These are phyloP conservation scores for Globisporangium viniferum DNA, from an alignment of 352 stramenopile species.

Conservation along the genomic window DNA sequence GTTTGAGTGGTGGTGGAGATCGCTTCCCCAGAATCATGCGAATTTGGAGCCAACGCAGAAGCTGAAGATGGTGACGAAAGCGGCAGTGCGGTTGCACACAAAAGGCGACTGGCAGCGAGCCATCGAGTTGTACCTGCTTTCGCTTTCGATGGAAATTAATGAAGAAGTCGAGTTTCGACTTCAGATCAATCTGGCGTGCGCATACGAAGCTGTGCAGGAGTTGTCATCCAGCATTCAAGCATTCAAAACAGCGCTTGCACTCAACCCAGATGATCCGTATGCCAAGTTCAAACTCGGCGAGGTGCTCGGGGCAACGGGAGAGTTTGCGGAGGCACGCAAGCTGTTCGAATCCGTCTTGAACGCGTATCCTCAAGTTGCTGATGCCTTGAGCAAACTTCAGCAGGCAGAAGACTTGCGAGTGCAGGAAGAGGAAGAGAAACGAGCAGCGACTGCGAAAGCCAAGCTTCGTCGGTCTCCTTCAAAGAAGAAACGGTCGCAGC, in stretches of 20 bases:
- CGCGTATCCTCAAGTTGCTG: constrained; percentile 48
- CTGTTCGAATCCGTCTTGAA: constrained; percentile 40
- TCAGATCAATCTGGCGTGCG: constrained; percentile 66
- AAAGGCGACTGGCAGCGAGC: constrained; percentile 59
- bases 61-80: constrained; percentile 79
- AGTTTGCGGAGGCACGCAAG: constrained; percentile 38
- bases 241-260: constrained; percentile 39
- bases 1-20: constrained; percentile 83
- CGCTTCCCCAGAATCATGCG: constrained; percentile 56
- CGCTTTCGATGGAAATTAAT: constrained; percentile 51
- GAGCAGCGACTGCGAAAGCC: constrained; percentile 25
- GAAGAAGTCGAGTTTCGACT: constrained; percentile 60
- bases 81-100: constrained; percentile 61
- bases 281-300: constrained; percentile 61
- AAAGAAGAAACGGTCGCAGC: constrained; percentile 18
- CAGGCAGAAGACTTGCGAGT: constrained; percentile 19
- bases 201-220: constrained; percentile 44
- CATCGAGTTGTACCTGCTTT: constrained; percentile 67
- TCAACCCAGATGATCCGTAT: constrained; percentile 49
- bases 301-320: constrained; percentile 29
- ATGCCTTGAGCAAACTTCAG: constrained; percentile 39
- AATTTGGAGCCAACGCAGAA: constrained; percentile 66
- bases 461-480: constrained; percentile 27
- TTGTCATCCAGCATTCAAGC: constrained; percentile 32
- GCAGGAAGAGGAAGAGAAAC: constrained; percentile 28